phyloP scores from a whole-genome alignment of 805 yeast species.

The Torulaspora gathmanii region DNA sequence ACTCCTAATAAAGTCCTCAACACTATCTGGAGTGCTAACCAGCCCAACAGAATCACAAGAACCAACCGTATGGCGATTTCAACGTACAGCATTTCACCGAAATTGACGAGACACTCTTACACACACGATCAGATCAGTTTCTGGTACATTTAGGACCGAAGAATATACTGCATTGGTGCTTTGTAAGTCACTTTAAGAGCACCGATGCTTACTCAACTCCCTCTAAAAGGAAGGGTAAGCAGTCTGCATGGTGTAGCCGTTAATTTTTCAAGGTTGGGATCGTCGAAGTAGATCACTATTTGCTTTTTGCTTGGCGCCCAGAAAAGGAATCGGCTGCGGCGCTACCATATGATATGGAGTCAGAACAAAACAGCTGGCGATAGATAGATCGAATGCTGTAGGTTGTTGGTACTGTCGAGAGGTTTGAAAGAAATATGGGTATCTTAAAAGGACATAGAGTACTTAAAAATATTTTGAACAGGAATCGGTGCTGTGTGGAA shows the following conservation, averaged over 20 bases:
- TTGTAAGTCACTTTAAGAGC: background rate
- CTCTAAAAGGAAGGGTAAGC: conserved; percentile 5
- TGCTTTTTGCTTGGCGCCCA: background rate
- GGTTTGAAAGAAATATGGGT: background rate
- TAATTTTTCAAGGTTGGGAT: too few relatives aligned
- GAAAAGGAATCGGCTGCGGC: background rate
- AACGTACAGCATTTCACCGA: background rate
- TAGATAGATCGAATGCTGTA: too few relatives aligned
- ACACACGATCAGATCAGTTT: too few relatives aligned
- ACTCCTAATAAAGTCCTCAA: conserved; percentile 13
- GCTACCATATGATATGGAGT: background rate
- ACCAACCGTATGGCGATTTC: conserved; percentile 5
- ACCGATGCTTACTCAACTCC: background rate
- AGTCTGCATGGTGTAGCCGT: background rate
- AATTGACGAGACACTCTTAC: too few relatives aligned
- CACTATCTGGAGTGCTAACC: conserved; percentile 6
- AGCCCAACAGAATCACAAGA: conserved; percentile 3
- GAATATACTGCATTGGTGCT: too few relatives aligned
- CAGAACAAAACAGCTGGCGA: too few relatives aligned
- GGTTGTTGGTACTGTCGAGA: too few relatives aligned
- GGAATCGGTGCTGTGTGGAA: background rate
- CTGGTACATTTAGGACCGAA: too few relatives aligned
- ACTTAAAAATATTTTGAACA: background rate
- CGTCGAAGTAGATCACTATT: background rate
- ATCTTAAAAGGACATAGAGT: background rate